Evolutionary conservation across 2,329 filamentous ascomycete species (phyloP).

Genomic region (Neopestalotiopsis sp.): DNA sequence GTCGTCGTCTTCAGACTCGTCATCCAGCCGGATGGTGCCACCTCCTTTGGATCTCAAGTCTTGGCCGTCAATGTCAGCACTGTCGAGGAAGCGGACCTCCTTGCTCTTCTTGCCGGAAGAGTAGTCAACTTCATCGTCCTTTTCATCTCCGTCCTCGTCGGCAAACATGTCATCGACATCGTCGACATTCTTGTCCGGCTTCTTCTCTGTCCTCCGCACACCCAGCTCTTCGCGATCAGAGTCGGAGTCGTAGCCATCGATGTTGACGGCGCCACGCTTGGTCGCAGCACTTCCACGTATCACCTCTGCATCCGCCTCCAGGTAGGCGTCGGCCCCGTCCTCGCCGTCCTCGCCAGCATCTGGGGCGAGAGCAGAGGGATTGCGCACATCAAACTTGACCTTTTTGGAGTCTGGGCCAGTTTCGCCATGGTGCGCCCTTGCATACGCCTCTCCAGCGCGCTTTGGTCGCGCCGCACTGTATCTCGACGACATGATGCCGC

Average conservation of each 20-base stretch:
- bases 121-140: constrained; percentile 55
- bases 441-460: constrained; percentile 81
- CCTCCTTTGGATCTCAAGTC: constrained; percentile 75
- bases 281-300: constrained; percentile 80
- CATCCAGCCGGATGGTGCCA: constrained; percentile 69
- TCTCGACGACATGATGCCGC: constrained; percentile 55
- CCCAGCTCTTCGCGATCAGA: constrained; percentile 76
- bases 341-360: constrained; percentile 68
- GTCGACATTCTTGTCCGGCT: constrained; percentile 49
- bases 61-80: constrained; percentile 76
- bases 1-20: constrained; percentile 56
- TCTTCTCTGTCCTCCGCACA: constrained; percentile 29
- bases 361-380: constrained; percentile 88
- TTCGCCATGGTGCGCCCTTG: constrained; percentile 72
- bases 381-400: constrained; percentile 91
- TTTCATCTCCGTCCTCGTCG: constrained; percentile 61
- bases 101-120: constrained; percentile 64
- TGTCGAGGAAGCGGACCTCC: constrained; percentile 64
- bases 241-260: constrained; percentile 96
- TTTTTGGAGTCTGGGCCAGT: constrained; percentile 66
- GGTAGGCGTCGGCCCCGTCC: constrained; percentile 62
- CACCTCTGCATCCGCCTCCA: constrained; percentile 92
- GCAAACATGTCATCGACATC: constrained; percentile 89
- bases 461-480: constrained; percentile 77
- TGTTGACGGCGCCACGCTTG: constrained; percentile 92